Evolutionary conservation across 73 alveolate species (phyloP), one percentile per base, ranked within the genome.

Genomic region (Durusdinium trenchii): DNA sequence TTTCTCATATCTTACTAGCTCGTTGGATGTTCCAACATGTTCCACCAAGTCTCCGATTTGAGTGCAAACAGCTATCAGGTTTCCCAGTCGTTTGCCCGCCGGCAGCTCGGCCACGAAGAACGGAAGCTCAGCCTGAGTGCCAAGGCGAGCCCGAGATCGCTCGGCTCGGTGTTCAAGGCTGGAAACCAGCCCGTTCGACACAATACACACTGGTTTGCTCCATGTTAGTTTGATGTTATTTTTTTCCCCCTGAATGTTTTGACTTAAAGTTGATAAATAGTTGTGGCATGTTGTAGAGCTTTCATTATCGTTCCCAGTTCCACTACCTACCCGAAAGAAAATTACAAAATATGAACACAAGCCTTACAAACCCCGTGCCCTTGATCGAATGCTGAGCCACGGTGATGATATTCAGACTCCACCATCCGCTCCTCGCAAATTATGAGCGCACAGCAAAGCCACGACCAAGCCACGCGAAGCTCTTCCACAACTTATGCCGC

Each of bases 11-110:
- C 20, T 12, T 54, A 20, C 64, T 20, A 54, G 20, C 20, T 9
- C 64, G 64, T 12, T 12, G 20, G 12, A 67, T 67, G 7, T 67
- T 26, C 10, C 42, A 26, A 7, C n/a, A 81, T 51, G 69, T 3
- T 76, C n/a, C n/a, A 57, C 30, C 96, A 38, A 42, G 96, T 38
- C 40, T 40, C 96, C 96, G 54, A 89, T 48, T 85, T 89, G 96
- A 40, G 96, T 89, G 96, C 96, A 89, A 42, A 89, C 96, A 38
- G 96, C 96, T 6, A 89, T 89, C 67, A 89, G 96, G 60, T 89
- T 89, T 62, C 96, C 96, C 96, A 89, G 75, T 69, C 69, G 46
- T 35, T 89, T 89, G 40, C 85, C 86, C 51, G 76, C 96, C n/a
- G 96, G 96, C 69, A 89, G 85, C 50, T 89, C 96, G 16, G 96